These are phyloP conservation scores for Annona squamosa DNA, from an alignment of 164 flowering plant species.

Conservation along the genomic window DNA sequence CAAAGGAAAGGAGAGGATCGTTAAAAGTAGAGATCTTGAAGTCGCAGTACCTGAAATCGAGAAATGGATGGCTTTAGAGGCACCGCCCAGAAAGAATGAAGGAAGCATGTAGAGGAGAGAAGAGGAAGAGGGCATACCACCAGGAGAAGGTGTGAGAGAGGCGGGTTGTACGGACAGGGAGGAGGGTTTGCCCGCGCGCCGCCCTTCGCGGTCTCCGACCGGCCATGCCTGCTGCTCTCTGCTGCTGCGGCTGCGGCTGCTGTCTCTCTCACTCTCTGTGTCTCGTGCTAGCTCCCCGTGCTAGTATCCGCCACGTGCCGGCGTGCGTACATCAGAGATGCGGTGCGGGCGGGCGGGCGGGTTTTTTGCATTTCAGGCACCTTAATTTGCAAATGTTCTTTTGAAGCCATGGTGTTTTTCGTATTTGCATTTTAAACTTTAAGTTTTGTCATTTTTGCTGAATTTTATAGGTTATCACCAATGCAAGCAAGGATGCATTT, in stretches of 20 bases:
- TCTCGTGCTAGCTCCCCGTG: too few relatives aligned
- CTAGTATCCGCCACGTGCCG: too few relatives aligned
- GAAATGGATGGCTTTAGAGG: not conserved
- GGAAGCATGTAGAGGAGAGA: not conserved
- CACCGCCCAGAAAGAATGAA: not conserved
- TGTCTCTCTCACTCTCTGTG: too few relatives aligned
- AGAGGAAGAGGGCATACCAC: not conserved
- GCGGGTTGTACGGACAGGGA: not conserved
- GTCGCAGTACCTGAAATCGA: conserved; percentile 11
- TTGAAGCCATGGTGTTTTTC: too few relatives aligned
- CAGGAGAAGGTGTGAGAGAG: conserved; percentile 7
- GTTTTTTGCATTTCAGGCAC: too few relatives aligned
- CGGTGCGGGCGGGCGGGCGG: too few relatives aligned
- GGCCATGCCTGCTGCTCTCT: not conserved
- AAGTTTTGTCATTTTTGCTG: too few relatives aligned
- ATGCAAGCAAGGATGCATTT: too few relatives aligned
- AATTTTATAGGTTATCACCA: too few relatives aligned
- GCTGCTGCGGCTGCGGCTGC: not conserved
- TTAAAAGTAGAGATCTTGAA: conserved; percentile 12
- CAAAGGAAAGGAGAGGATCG: conserved; percentile 5
- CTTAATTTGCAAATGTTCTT: too few relatives aligned
- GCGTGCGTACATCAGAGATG: too few relatives aligned
- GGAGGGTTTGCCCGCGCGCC: conserved; percentile 2
- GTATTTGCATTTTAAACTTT: too few relatives aligned
- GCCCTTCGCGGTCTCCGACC: conserved; percentile 4